Evolutionary conservation across 2,329 filamentous ascomycete species (phyloP), one percentile per base, ranked within the genome.

Genomic region (Zymoseptoria tritici): DNA sequence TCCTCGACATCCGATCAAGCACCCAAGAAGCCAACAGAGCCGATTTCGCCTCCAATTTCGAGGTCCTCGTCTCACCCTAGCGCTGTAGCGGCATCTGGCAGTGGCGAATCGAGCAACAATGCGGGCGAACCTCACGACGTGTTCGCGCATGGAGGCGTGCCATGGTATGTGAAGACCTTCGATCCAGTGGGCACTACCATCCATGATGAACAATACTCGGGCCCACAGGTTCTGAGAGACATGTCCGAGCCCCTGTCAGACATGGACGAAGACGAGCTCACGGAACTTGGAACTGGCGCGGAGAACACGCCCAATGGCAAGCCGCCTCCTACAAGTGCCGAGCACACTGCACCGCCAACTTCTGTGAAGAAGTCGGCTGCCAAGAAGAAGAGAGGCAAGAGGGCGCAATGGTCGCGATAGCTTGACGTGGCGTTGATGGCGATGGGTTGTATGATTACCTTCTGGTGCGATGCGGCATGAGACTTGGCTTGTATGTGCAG

Each of bases 261-360:
- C 71, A 85, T 97, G 72, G 92, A 96, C 68, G 92, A 97, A 65
- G 91, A 95, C 56, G 90, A 93, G 75, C 79, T 96, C 60, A 86
- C 89, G 68, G 90, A 88, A 54, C 66, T 74, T 60, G 62, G 22
- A 55, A 62, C 49, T 46, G 61, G 63, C 52, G 60, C 58, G n/a
- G 64, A 68, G 29, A 60, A 50, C n/a, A 61, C 60, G 13, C 57
- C 60, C 13, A 60, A 51, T 56, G 63, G 56, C 36, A 61, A 62
- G 51, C 36, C 50, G 24, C 42, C 55, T 56, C 26, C 57, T 54
- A 58, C 55, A 36, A 42, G 51, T 19, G 24, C n/a, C 26, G 55
- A 26, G 22, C 19, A 21, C 19, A 56, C 22, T 51, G 46, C 42
- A 11, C 13, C 13, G 24, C 21, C 55, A 9, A 8, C 46, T n/a